A percentile compares a stretch with the other conserved stretches of the same genome.
Conservation (phyloP, 306 rosid species). For the Medicago lupulina region DNA sequence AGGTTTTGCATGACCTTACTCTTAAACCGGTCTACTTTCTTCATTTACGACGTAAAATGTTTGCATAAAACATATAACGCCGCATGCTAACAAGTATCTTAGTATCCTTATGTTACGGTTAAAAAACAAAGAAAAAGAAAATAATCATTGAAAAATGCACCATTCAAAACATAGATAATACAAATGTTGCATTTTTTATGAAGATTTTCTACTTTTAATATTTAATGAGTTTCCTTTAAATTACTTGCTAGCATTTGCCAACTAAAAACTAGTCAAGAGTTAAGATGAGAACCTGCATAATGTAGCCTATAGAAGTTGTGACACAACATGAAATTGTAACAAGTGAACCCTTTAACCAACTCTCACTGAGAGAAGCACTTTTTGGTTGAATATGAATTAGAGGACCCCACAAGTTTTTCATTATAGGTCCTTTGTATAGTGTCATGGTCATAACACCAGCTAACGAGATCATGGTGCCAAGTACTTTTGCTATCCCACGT, state of each 20-base stretch:
- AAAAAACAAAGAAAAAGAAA: too few species aligned
- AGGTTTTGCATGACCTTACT: too few species aligned
- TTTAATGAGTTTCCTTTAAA: neutral
- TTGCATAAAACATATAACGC: too few species aligned
- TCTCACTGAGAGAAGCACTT: conserved; percentile 46
- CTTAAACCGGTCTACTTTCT: too few species aligned
- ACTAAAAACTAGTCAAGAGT: neutral
- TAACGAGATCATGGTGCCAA: conserved; percentile 71
- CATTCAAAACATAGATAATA: neutral
- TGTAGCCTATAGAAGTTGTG: conserved; percentile 75
- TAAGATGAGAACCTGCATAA: conserved; percentile 77
- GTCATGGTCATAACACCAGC: conserved; percentile 85
- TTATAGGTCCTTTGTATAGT: conserved; percentile 68
- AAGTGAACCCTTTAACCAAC: conserved; percentile 82
- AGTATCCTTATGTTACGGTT: too few species aligned
- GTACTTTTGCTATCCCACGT: conserved; percentile 67
- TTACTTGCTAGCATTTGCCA: neutral
- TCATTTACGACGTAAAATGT: too few species aligned
- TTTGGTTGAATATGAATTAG: conserved; percentile 55
- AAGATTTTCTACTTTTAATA: neutral
- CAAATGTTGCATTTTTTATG: neutral
- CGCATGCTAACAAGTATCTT: too few species aligned
- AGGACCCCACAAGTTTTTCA: conserved; percentile 65
- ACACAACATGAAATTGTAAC: conserved; percentile 73
- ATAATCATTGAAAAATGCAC: too few species aligned